Base-by-base conservation (phyloP, 2,329 filamentous ascomycete genomes). In the Verticillium dahliae region DNA sequence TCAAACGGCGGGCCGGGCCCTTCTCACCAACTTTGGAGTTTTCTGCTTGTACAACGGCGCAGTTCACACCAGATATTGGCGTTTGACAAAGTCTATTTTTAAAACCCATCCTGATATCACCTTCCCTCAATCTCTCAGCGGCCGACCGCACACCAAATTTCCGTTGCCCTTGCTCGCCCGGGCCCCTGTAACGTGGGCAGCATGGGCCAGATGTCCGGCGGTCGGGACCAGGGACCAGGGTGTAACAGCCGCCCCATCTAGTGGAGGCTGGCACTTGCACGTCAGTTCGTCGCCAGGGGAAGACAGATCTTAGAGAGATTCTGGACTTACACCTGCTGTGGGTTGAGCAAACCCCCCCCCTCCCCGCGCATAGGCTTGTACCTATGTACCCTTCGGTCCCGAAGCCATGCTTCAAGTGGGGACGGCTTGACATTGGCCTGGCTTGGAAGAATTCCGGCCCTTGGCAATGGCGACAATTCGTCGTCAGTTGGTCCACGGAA, bases 341-440 rank as follows among this genome's bases (percentile, higher is more conserved):
- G 57, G 14, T 45, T 22, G 57, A 41, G 7, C 22, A 22, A 22
- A 58, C 39, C 22, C 27, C 45, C 57, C 38, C 38, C 57, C 22
- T 27, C 27, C 45, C 39, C 38, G 57, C 57, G 39, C n/a, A 11
- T 14, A 11, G 3, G 22, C 10, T 34, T 50, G 57, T 58, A 27
- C 57, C 38, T 11, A 45, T 18, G 57, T 58, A 41, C 34, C 57
- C 57, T 52, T 58, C 57, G 57, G 57, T 58, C 57, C 57, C 57
- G 57, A 58, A 33, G 22, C 37, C 38, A 58, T 34, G 57, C 15
- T 18, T 27, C 18, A 13, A 22, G 45, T 52, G 45, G 45, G 22
- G 45, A 9, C 45, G 45, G 22, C 7, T 18, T 13, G n/a, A 22
- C 45, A 52, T 18, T 52, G 45, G 45, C 22, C n/a, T 52, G 45